phyloP scores from a whole-genome alignment of 345 rosid species.

The Rhizophora mangle region DNA sequence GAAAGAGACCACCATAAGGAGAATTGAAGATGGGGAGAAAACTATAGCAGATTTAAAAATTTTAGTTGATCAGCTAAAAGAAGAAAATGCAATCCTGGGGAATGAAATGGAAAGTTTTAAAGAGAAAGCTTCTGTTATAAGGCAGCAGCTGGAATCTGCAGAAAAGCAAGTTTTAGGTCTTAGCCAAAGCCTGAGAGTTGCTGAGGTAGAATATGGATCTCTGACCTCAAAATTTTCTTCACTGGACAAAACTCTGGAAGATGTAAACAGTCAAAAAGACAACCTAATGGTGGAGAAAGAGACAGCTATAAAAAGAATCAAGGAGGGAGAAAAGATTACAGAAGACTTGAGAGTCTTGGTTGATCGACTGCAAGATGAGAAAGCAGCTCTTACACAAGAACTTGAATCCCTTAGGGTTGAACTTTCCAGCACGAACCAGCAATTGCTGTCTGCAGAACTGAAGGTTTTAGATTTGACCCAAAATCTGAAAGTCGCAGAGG shows the following conservation, averaged over 20 bases:
- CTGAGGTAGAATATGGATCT: constrained; percentile 51
- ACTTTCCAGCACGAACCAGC: constrained; percentile 44
- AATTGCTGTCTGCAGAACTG: constrained; percentile 53
- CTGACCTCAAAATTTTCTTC: constrained; percentile 27
- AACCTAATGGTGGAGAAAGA: constrained; percentile 44
- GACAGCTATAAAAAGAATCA: constrained; percentile 33
- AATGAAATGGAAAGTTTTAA: constrained; percentile 40
- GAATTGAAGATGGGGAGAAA: constrained; percentile 32
- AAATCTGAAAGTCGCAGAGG: constrained; percentile 35
- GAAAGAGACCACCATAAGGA: constrained; percentile 26
- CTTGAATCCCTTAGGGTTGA: constrained; percentile 38
- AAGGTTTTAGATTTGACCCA: constrained; percentile 41
- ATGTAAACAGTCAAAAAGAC: constrained; percentile 38
- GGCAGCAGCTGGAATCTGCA: constrained; percentile 60
- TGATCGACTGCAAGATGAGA: constrained; percentile 44
- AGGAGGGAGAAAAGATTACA: constrained; percentile 41
- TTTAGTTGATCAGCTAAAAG: constrained; percentile 39
- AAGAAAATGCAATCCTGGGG: constrained; percentile 36
- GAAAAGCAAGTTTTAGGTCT: constrained; percentile 47
- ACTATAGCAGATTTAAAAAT: constrained; percentile 23
- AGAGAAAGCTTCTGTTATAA: constrained; percentile 41
- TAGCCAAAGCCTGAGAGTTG: constrained; percentile 29
- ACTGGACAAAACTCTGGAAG: constrained; percentile 44
- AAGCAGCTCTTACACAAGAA: constrained; percentile 35
- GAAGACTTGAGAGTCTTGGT: constrained; percentile 42